These are phyloP conservation scores for Mycena kentingensis DNA, from an alignment of 768 basidiomycete species.

Conservation along the genomic window DNA sequence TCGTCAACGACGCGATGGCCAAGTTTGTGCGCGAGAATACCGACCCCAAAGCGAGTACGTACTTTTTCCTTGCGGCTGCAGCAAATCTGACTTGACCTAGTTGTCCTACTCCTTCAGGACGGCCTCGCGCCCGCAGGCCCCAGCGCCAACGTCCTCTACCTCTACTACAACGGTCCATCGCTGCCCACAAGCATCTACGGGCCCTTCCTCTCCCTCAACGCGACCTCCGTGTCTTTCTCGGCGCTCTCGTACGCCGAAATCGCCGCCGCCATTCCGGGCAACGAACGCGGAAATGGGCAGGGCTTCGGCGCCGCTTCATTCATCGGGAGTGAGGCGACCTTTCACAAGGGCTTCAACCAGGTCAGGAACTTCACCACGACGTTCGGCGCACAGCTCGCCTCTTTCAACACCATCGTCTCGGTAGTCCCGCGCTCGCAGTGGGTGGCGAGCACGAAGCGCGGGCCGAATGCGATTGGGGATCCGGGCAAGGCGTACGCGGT, in stretches of 20 bases:
- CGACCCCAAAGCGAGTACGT: slow-evolving; percentile 41
- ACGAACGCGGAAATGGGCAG: slow-evolving; percentile 33
- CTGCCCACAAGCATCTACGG: slow-evolving; percentile 36
- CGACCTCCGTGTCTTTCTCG: slow-evolving; percentile 25
- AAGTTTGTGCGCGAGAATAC: slow-evolving; percentile 36
- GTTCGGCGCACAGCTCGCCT: slow-evolving; percentile 25
- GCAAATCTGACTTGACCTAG: not conserved
- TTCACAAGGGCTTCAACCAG: slow-evolving; percentile 31
- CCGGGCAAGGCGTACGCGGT: not conserved
- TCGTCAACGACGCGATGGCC: slow-evolving; percentile 35
- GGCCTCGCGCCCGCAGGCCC: slow-evolving; percentile 26
- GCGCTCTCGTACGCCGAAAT: slow-evolving; percentile 40
- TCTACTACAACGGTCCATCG: slow-evolving; percentile 39
- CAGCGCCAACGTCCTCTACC: slow-evolving; percentile 27
- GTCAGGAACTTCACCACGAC: slow-evolving; percentile 31
- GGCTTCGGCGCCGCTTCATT: slow-evolving; percentile 40
- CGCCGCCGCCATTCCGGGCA: slow-evolving; percentile 29
- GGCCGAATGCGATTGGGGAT: not conserved
- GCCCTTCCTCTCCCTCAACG: slow-evolving; percentile 41
- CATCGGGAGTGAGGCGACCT: slow-evolving; percentile 25
- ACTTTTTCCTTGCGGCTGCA: not conserved
- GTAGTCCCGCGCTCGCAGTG: slow-evolving; percentile 37
- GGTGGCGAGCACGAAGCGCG: slow-evolving; percentile 22
- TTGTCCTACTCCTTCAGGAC: slow-evolving; percentile 25
- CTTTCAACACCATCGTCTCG: slow-evolving; percentile 35